Base-by-base conservation (phyloP, 192 early-diverging fungal species). In the Umbelopsis vinacea region DNA sequence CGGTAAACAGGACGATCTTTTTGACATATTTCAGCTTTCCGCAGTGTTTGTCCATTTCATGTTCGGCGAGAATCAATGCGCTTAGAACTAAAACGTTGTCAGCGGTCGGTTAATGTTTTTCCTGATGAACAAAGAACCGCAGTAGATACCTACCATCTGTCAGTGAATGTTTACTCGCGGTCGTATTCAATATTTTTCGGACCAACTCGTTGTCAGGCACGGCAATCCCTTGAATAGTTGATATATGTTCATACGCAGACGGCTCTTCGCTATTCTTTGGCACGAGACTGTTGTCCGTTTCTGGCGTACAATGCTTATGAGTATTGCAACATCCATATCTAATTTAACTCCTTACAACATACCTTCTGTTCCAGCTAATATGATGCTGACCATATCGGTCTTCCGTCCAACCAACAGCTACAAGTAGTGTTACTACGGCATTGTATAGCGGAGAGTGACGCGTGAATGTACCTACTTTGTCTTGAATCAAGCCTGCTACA, bases 361-460 rank as follows among this genome's bases (percentile, higher is more conserved):
- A 90, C 89, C 85, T 43, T 87, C 73, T 11, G 86, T 85, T 46
- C 89, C 89, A 43, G 82, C 79, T 7, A 90, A 69, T 35, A 92
- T 54, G 0, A 93, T 69, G 26, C 81, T 79, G 29, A 89, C 86
- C 35, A 82, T 72, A 63, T 92, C 92, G 11, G 83, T 85, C 72
- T 93, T 93, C n/a, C 89, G 72, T 24, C 83, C 86, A 43, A 77
- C 76, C 38, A 91, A 80, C 15, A 92, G 82, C 90, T 92, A 52
- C 67, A 69, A 52, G 74, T 71, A 74, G 45, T 22, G 43, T 37
- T 29, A 43, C 22, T 24, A 6, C 4, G 15, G 48, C 1, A 8
- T 70, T 23, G 37, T 21, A n/a, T 52, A 6, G 47, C 29, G 35
- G 26, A 70, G 21, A 23, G 8, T 17, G 17, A 35, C 5, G 23